Evolutionary conservation across 352 stramenopile genomes (phyloP).

Genomic region (Phytopythium vexans): DNA sequence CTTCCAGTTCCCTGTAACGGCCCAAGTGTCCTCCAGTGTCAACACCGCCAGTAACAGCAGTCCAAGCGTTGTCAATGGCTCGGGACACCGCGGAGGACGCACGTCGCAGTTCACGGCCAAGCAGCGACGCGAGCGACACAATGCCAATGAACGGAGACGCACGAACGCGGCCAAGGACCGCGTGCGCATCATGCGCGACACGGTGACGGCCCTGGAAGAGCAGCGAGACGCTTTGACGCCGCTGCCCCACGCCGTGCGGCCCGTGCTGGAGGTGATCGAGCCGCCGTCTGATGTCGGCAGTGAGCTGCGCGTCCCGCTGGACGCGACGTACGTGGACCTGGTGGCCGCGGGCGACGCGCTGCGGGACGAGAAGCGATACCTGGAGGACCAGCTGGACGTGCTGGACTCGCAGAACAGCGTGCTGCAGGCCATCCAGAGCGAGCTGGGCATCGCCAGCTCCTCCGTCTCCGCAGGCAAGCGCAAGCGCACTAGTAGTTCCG

Average conservation of each 20-base stretch:
- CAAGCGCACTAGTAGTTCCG: conserved; percentile 15
- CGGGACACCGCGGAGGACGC: conserved; percentile 17
- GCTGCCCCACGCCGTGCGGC: conserved; percentile 15
- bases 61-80: not conserved
- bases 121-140: conserved; percentile 40
- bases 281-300: conserved; percentile 11
- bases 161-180: conserved; percentile 42
- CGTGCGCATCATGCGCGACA: conserved; percentile 36
- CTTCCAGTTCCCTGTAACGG: too few relatives aligned
- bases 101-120: conserved; percentile 40
- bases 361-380: conserved; percentile 33
- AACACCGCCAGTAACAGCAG: conserved; percentile 2
- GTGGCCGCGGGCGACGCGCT: conserved; percentile 24
- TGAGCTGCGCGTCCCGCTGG: conserved; percentile 17
- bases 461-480: conserved; percentile 27
- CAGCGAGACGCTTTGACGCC: conserved; percentile 15
- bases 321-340: conserved; percentile 33
- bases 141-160: conserved; percentile 38
- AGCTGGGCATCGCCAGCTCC: conserved; percentile 16
- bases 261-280: conserved; percentile 19
- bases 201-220: conserved; percentile 18
- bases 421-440: conserved; percentile 32
- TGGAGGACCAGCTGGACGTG: conserved; percentile 39
- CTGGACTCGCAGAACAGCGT: conserved; percentile 43
- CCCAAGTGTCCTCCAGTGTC: too few relatives aligned